These are phyloP conservation scores for Candida loeiensis DNA, from an alignment of 805 yeast genomes.

Conservation along the genomic window DNA sequence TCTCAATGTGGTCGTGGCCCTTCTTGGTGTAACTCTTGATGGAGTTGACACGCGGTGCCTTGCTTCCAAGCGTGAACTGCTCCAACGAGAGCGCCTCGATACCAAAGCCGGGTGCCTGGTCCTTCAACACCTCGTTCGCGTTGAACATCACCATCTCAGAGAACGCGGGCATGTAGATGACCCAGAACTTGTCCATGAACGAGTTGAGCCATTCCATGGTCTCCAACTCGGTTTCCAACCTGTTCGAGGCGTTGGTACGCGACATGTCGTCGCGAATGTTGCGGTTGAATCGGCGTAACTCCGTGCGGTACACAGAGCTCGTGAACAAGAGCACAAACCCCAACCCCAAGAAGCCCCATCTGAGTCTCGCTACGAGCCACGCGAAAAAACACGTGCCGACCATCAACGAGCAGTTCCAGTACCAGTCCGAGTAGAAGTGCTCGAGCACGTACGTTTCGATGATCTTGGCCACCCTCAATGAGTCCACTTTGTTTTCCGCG, in stretches of 20 bases:
- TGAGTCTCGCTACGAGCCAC: slow-evolving; percentile 61
- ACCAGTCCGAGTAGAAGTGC: slow-evolving; percentile 68
- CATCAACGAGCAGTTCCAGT: slow-evolving; percentile 61
- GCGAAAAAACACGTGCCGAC: slow-evolving; percentile 71
- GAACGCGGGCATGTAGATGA: slow-evolving; percentile 81
- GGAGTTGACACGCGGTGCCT: slow-evolving; percentile 71
- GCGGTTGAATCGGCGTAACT: slow-evolving; percentile 71
- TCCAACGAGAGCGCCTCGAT: slow-evolving; percentile 70
- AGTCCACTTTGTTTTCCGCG: slow-evolving; percentile 21
- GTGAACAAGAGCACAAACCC: slow-evolving; percentile 57
- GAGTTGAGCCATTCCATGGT: slow-evolving; percentile 81
- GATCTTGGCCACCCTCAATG: slow-evolving; percentile 26
- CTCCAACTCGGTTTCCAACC: slow-evolving; percentile 60
- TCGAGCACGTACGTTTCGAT: slow-evolving; percentile 62
- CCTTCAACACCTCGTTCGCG: slow-evolving; percentile 66
- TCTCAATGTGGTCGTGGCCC: slow-evolving; percentile 65
- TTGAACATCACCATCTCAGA: slow-evolving; percentile 69
- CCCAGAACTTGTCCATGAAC: slow-evolving; percentile 79
- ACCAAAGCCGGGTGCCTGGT: slow-evolving; percentile 78
- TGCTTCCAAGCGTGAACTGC: slow-evolving; percentile 76
- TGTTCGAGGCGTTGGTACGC: slow-evolving; percentile 59
- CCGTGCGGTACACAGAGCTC: slow-evolving; percentile 65
- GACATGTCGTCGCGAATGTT: slow-evolving; percentile 73
- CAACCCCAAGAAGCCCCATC: slow-evolving; percentile 64
- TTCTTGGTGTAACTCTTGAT: slow-evolving; percentile 70